Base-by-base conservation (phyloP, 306 rosid genomes). In the Phaseolus lunatus region DNA sequence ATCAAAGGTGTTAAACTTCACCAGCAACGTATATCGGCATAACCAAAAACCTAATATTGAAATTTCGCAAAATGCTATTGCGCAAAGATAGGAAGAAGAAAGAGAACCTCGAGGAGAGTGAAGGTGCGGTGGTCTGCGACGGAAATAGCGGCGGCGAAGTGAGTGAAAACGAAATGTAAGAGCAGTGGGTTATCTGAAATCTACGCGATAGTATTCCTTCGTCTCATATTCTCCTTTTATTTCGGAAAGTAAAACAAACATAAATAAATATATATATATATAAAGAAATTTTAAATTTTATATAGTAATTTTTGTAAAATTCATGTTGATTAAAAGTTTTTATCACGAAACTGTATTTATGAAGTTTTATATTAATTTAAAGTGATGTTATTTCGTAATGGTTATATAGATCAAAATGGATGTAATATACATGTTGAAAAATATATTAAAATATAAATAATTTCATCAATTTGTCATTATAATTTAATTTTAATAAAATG, bases 71-170 rank as follows among this genome's bases (percentile, higher is more conserved):
- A 77, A 39, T 66, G 73, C 29, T 24, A 66, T 2, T 31, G n/a
- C 68, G 6, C 9, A 66, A 57, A 48, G 50, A 52, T 67, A 64
- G 4, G 50, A 19, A 10, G 44, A 33, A 65, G 70, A 53, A 44
- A 73, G 47, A 61, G 78, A 79, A 81, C 78, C 85, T 81, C 78
- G 14, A 20, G 53, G 13, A 62, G 11, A 26, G 44, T 6, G 12
- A 18, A 6, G 37, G 43, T 13, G 49, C 72, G 37, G 79, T 3
- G 43, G 33, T 14, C 18, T 9, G 54, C 39, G 80, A 56, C 43
- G 72, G 78, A 12, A 9, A 75, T 54, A 7, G 70, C 43, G 56
- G 53, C 69, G 68, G 79, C 75, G 64, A 54, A 65, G 75, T 54
- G 50, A 43, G 44, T 43, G 74, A 66, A 18, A 72, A 70, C 22